Evolutionary conservation across 2,329 filamentous ascomycete genomes (phyloP).

Genomic region (Aspergillus fijiensis): DNA sequence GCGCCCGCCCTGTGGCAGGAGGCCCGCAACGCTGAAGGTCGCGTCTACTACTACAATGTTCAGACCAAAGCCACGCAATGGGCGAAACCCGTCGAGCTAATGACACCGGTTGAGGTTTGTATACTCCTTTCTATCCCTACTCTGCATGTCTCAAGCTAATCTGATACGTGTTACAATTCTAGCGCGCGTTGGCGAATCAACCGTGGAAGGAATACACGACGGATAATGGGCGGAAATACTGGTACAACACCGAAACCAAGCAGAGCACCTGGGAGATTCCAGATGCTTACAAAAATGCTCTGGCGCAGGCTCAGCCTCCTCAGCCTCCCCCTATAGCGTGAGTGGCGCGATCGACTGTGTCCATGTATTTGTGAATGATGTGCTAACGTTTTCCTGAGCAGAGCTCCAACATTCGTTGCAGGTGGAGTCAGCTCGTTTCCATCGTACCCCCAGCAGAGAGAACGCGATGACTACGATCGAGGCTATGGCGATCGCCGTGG

Average conservation of each 20-base stretch:
- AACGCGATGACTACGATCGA: constrained; percentile 51
- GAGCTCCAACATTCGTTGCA: constrained; percentile 58
- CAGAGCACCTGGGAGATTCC: constrained; percentile 96
- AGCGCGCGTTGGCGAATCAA: constrained; percentile 78
- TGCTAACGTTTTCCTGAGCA: constrained; percentile 44
- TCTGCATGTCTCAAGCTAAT: background rate
- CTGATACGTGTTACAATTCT: constrained; percentile 12
- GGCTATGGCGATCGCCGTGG: constrained; percentile 49
- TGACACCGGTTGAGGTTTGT: constrained; percentile 75
- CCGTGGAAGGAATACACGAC: constrained; percentile 93
- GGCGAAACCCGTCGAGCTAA: constrained; percentile 88
- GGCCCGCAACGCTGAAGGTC: constrained; percentile 75
- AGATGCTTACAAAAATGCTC: constrained; percentile 72
- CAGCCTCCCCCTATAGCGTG: constrained; percentile 49
- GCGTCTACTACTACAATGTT: constrained; percentile 87
- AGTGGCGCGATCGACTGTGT: constrained; percentile 23
- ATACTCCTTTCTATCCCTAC: constrained; percentile 8
- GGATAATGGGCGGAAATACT: constrained; percentile 86
- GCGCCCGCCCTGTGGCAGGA: constrained; percentile 70
- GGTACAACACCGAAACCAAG: constrained; percentile 89
- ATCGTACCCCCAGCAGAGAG: constrained; percentile 43
- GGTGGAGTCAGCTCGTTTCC: constrained; percentile 52
- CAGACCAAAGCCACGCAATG: constrained; percentile 87
- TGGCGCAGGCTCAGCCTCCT: constrained; percentile 56
- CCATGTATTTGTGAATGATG: background rate